These are phyloP conservation scores for Penicillium samsonianum DNA, from an alignment of 495 filamentous ascomycete genomes.

Conservation along the genomic window DNA sequence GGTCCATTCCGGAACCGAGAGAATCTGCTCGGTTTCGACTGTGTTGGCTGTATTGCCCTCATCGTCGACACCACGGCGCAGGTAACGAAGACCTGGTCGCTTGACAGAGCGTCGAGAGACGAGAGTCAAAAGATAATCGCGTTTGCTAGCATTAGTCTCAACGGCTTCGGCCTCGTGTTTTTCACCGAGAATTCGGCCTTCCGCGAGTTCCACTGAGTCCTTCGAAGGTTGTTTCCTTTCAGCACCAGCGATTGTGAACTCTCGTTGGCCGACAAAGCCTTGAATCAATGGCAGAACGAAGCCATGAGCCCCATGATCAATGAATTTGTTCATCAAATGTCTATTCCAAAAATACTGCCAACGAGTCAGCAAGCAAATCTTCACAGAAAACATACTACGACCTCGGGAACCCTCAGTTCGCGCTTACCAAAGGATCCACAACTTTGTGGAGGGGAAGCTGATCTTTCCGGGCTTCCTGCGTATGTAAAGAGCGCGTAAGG, in stretches of 20 bases:
- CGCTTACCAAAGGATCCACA: constrained; percentile 70
- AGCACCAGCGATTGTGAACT: constrained; percentile 65
- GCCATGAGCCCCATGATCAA: constrained; percentile 58
- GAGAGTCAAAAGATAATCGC: constrained; percentile 72
- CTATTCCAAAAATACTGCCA: constrained; percentile 87
- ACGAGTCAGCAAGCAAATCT: constrained; percentile 20
- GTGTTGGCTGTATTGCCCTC: constrained; percentile 83
- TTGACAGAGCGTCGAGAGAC: constrained; percentile 84
- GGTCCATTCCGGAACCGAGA: constrained; percentile 66
- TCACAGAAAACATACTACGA: background rate
- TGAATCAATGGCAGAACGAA: constrained; percentile 86
- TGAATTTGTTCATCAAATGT: constrained; percentile 71
- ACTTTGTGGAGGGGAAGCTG: constrained; percentile 64
- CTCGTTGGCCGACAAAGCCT: constrained; percentile 88
- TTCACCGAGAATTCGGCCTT: constrained; percentile 37
- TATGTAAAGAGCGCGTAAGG: constrained; percentile 67
- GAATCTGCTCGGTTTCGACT: constrained; percentile 92
- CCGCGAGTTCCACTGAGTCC: constrained; percentile 26
- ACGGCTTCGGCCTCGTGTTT: constrained; percentile 31
- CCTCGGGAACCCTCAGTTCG: background rate
- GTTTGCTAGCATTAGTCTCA: constrained; percentile 32
- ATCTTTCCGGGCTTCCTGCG: constrained; percentile 39
- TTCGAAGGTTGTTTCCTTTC: constrained; percentile 19
- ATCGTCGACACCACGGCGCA: constrained; percentile 89
- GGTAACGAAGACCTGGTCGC: constrained; percentile 83